Evolutionary conservation across 2,329 filamentous ascomycete genomes (phyloP), one percentile per base, ranked within the genome.

Genomic region (Laburnicola sp.): DNA sequence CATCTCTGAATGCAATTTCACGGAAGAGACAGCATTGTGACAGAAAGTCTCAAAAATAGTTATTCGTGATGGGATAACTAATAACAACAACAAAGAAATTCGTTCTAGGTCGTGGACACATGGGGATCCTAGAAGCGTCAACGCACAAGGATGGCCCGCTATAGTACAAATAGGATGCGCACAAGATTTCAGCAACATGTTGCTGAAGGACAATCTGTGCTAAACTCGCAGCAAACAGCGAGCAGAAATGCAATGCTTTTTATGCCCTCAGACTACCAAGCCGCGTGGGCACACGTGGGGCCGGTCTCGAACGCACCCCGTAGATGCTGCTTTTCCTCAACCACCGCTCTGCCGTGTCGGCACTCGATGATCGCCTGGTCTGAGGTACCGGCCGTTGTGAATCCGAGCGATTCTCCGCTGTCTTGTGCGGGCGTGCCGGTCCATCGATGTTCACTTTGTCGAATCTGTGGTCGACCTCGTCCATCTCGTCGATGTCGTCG

Each of bases 391-490:
- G 43, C 9, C 27, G 32, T 2, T 3, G 25, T 2, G 43, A 45
- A 11, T 45, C 34, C n/a, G 35, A 27, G 11, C 43, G 43, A 6
- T 30, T 6, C 34, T 28, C 21, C 34, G 36, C 43, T n/a, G 36
- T 32, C 9, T 34, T 26, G 25, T 37, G 32, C 2, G 43, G 32
- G 4, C 37, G 43, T 3, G 43, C 30, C 16, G 25, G 35, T 36
- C 32, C 43, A 16, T 45, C 43, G 34, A 45, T 45, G 26, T 45
- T 34, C n/a, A 26, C 28, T 27, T 45, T 45, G 43, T 34, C 21
- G 8, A 45, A 45, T 28, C 34, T 36, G 26, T 35, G 36, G 43
- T 28, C 34, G n/a, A 37, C 30, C 3, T n/a, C 26, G 11, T 37
- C 43, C 32, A 37, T 37, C 3, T n/a, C 26, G 11, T 37, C 43